These are phyloP conservation scores for Cladosporium halotolerans DNA, from an alignment of 2,329 filamentous ascomycete species.

Conservation along the genomic window DNA sequence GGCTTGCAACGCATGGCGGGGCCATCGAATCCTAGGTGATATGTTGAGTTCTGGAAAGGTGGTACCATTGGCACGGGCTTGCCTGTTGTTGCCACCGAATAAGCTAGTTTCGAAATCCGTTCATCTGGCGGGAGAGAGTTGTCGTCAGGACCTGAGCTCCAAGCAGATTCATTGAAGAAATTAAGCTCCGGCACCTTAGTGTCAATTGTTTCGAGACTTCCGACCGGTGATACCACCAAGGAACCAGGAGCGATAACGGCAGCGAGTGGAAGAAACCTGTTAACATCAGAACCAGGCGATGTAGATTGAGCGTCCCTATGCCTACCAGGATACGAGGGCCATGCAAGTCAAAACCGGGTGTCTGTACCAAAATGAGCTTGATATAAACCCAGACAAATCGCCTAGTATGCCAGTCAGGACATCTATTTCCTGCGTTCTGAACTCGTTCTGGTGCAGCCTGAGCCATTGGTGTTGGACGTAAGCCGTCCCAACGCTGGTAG, in stretches of 20 bases:
- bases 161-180: neutral
- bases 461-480: neutral
- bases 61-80: neutral
- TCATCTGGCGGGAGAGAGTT: neutral
- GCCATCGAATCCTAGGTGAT: neutral
- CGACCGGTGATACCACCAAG: neutral
- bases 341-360: neutral
- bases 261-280: neutral
- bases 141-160: neutral
- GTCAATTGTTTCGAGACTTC: neutral
- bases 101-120: neutral
- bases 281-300: neutral
- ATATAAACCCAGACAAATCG: neutral
- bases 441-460: neutral
- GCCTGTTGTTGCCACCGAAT: neutral
- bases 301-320: neutral
- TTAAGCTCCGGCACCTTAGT: neutral
- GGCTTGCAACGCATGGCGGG: neutral
- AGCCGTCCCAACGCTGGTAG: neutral
- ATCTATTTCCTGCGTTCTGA: neutral
- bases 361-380: neutral
- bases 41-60: neutral
- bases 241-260: neutral
- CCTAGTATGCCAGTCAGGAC: neutral
- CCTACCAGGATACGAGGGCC: neutral